phyloP scores from a whole-genome alignment of 192 early-diverging fungal genomes.

The Dissophora globulifera region DNA sequence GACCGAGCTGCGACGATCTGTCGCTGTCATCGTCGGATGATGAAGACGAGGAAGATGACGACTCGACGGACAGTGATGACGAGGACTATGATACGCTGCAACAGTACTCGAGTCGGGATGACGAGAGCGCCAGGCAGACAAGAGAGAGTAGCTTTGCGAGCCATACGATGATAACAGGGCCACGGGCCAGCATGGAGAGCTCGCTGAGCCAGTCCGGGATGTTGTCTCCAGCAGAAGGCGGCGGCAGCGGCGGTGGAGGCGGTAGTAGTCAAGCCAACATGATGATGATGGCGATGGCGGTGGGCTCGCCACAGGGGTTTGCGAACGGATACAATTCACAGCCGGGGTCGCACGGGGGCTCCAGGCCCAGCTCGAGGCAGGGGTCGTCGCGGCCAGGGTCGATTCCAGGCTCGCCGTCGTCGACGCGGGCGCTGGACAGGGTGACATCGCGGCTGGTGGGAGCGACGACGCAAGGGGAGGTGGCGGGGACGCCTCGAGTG shows the following conservation, averaged over 20 bases:
- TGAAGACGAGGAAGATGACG: slow-evolving; percentile 46
- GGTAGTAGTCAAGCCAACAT: too few species aligned
- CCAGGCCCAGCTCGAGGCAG: slow-evolving; percentile 2
- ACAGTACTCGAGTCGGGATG: background rate
- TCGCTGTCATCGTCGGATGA: slow-evolving; percentile 50
- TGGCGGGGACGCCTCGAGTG: background rate
- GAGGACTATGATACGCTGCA: slow-evolving; percentile 21
- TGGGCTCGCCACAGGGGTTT: background rate
- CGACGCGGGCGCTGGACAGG: slow-evolving; percentile 24
- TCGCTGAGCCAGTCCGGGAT: background rate
- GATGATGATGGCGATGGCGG: too few species aligned
- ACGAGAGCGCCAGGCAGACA: slow-evolving; percentile 1
- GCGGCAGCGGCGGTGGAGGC: background rate
- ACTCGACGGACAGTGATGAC: slow-evolving; percentile 49
- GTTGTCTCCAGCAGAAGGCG: too few species aligned
- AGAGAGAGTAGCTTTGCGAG: slow-evolving; percentile 40
- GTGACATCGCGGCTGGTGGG: slow-evolving; percentile 12
- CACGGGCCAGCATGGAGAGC: slow-evolving; percentile 10
- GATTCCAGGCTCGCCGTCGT: slow-evolving; percentile 10
- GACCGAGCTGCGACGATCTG: slow-evolving; percentile 39
- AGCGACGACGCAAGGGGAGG: background rate
- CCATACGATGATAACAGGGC: background rate
- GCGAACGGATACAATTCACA: slow-evolving; percentile 13
- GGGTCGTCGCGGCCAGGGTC: slow-evolving; percentile 21
- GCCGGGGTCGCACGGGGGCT: slow-evolving; percentile 4